These are phyloP conservation scores for Blastobotrys muscicola DNA, from an alignment of 805 yeast species.

Conservation along the genomic window DNA sequence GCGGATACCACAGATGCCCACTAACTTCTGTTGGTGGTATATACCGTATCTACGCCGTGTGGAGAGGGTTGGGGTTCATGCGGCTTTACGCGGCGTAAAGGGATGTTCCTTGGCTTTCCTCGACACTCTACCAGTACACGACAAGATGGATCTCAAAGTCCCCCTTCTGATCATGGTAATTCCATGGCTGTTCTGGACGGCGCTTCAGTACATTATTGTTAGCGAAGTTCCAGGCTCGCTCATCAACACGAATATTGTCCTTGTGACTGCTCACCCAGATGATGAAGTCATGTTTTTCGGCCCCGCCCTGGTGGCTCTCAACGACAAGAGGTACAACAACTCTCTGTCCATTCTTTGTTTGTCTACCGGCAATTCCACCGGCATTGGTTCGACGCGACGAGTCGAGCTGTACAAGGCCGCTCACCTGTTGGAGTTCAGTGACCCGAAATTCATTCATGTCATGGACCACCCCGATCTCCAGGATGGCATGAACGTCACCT, in stretches of 20 bases:
- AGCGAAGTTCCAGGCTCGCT: slow-evolving; percentile 10
- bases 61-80: too few species aligned
- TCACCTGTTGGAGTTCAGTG: slow-evolving; percentile 40
- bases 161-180: too few species aligned
- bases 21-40: too few species aligned
- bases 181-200: too few species aligned
- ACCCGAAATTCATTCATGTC: slow-evolving; percentile 33
- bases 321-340: slow-evolving; percentile 36
- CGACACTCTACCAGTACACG: too few species aligned
- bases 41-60: too few species aligned
- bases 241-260: slow-evolving; percentile 20
- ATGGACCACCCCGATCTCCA: slow-evolving; percentile 40
- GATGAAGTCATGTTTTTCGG: slow-evolving; percentile 97
- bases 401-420: slow-evolving; percentile 52
- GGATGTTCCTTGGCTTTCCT: too few species aligned
- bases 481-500: slow-evolving; percentile 60
- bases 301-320: slow-evolving; percentile 57
- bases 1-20: too few species aligned
- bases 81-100: too few species aligned
- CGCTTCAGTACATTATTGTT: too few species aligned
- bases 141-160: too few species aligned
- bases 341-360: slow-evolving; percentile 53
- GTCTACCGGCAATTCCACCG: slow-evolving; percentile 69
- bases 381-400: slow-evolving; percentile 55
- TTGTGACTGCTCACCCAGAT: slow-evolving; percentile 91